These are phyloP conservation scores for Colletotrichum paranaense DNA, from an alignment of 2,329 filamentous ascomycete species.

Conservation along the genomic window DNA sequence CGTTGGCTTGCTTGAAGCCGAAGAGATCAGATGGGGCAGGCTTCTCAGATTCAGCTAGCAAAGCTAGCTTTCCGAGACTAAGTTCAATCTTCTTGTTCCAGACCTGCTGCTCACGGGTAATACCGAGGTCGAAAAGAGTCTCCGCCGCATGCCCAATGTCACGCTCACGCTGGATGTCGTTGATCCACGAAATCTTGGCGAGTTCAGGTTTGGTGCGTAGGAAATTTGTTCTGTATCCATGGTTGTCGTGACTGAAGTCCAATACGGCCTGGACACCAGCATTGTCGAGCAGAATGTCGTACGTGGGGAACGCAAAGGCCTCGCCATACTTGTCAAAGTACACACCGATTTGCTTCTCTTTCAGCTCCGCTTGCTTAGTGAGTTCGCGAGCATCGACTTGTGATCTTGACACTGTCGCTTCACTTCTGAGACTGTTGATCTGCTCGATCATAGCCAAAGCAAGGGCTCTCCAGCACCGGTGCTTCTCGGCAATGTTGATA, in stretches of 20 bases:
- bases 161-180: slow-evolving; percentile 82
- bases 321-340: slow-evolving; percentile 75
- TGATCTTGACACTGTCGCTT: slow-evolving; percentile 30
- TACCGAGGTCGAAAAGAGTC: slow-evolving; percentile 76
- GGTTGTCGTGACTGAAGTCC: slow-evolving; percentile 75
- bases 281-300: slow-evolving; percentile 78
- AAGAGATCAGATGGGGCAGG: slow-evolving; percentile 37
- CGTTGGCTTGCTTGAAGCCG: slow-evolving; percentile 45
- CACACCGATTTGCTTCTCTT: slow-evolving; percentile 58
- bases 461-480: slow-evolving; percentile 64
- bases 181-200: slow-evolving; percentile 91
- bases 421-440: slow-evolving; percentile 49
- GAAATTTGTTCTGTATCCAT: slow-evolving; percentile 80
- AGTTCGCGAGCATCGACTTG: slow-evolving; percentile 44
- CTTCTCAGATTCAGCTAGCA: slow-evolving; percentile 70
- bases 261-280: slow-evolving; percentile 76
- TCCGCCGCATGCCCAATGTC: slow-evolving; percentile 80
- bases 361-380: slow-evolving; percentile 56
- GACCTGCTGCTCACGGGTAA: slow-evolving; percentile 78
- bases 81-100: slow-evolving; percentile 97
- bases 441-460: slow-evolving; percentile 68
- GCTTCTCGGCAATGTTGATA: slow-evolving; percentile 68
- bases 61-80: slow-evolving; percentile 85
- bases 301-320: slow-evolving; percentile 80
- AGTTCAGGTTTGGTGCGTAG: slow-evolving; percentile 78